Percentiles rank a stretch among this genome's conserved stretches.
Conservation (phyloP, 306 rosid genomes). For the Trifolium pratense region DNA sequence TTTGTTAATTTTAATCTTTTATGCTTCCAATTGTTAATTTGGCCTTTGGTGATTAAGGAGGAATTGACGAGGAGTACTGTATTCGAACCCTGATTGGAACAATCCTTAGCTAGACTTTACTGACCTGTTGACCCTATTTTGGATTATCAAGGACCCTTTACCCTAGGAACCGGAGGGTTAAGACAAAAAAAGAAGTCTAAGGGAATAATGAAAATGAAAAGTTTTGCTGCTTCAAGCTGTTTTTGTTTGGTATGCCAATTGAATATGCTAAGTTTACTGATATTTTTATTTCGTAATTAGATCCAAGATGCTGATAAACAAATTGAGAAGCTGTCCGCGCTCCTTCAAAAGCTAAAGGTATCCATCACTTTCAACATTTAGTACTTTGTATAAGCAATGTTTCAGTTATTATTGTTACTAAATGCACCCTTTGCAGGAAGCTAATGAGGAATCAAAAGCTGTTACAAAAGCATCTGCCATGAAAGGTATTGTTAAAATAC, state of each 20-base stretch:
- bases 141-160: no score
- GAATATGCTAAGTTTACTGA: slow-evolving; percentile 15
- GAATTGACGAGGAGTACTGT: no score
- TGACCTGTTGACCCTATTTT: no score
- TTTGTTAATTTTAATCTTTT: slow-evolving; percentile 3
- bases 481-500: slow-evolving; percentile 63
- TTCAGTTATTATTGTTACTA: slow-evolving; percentile 21
- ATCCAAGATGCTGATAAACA: slow-evolving; percentile 75
- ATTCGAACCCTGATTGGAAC: no score
- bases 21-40: not conserved
- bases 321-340: slow-evolving; percentile 65
- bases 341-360: slow-evolving; percentile 86
- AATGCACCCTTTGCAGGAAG: slow-evolving; percentile 50
- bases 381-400: slow-evolving; percentile 28
- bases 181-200: no score
- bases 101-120: no score
- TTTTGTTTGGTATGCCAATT: slow-evolving; percentile 28
- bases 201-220: not conserved
- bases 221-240: slow-evolving; percentile 12
- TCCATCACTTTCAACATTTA: slow-evolving; percentile 28
- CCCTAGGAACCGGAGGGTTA: no score
- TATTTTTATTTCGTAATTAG: slow-evolving; percentile 47
- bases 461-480: slow-evolving; percentile 91
- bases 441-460: slow-evolving; percentile 92
- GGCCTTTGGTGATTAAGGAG: no score